These are phyloP conservation scores for Trametes elegans DNA, from an alignment of 768 basidiomycete genomes.

Conservation along the genomic window DNA sequence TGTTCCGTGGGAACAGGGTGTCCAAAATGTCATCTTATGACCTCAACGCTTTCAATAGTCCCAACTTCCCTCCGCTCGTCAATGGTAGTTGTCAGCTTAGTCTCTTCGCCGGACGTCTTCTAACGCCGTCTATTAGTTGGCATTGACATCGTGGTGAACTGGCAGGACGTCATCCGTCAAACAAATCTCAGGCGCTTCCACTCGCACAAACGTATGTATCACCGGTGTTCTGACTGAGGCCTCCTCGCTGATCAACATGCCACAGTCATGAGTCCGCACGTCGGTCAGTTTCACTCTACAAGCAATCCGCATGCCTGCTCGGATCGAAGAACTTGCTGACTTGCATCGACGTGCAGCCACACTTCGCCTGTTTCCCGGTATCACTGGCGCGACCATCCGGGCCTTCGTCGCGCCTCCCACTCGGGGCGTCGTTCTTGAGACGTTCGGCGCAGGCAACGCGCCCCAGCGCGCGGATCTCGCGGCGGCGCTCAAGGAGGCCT, in stretches of 20 bases:
- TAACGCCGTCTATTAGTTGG: conserved; percentile 55
- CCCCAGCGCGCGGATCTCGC: conserved; percentile 79
- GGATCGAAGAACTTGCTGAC: not conserved
- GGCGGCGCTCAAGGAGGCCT: conserved; percentile 75
- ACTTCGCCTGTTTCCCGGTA: conserved; percentile 85
- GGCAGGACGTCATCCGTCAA: conserved; percentile 85
- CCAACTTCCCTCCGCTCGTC: conserved; percentile 79
- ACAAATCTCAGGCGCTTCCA: conserved; percentile 74
- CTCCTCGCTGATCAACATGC: not conserved
- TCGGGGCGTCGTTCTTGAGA: conserved; percentile 83
- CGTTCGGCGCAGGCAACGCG: conserved; percentile 92
- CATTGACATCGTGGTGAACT: conserved; percentile 87
- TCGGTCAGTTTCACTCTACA: conserved; percentile 48
- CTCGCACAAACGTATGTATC: conserved; percentile 68
- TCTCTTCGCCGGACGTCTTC: not conserved
- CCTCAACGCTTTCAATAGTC: conserved; percentile 80
- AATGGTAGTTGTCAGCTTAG: conserved; percentile 49
- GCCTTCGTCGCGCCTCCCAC: conserved; percentile 76
- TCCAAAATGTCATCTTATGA: conserved; percentile 82
- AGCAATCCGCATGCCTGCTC: not conserved
- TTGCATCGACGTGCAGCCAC: conserved; percentile 68
- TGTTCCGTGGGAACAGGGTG: conserved; percentile 84
- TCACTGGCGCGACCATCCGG: conserved; percentile 67
- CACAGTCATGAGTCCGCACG: conserved; percentile 75
- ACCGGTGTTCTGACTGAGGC: not conserved